Conservation (phyloP, 345 rosid species). For the Nephelium lappaceum region DNA sequence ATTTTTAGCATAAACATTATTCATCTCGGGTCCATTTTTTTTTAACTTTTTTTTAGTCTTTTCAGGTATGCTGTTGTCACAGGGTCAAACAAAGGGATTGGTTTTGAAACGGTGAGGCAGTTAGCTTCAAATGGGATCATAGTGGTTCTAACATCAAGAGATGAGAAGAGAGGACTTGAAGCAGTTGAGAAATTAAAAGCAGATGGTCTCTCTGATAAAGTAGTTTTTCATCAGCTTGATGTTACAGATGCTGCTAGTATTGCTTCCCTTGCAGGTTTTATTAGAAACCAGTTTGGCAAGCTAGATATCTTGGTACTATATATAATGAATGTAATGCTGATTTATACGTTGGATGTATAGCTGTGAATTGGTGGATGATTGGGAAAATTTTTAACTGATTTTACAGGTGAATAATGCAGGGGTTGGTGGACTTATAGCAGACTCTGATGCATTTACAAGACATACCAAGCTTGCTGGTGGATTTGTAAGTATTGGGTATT, state of each 20-base stretch:
- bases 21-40: too few species aligned
- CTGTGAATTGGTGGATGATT: background rate
- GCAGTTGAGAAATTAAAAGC: constrained; percentile 32
- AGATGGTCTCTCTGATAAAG: constrained; percentile 9
- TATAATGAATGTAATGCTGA: background rate
- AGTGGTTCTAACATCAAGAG: constrained; percentile 35
- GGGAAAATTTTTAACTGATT: background rate
- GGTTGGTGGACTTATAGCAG: constrained; percentile 15
- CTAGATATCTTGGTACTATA: constrained; percentile 14
- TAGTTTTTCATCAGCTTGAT: constrained; percentile 48
- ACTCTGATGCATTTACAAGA: background rate
- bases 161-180: constrained; percentile 40
- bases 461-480: background rate
- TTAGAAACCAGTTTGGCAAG: background rate
- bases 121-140: constrained; percentile 30
- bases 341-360: background rate
- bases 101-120: constrained; percentile 30
- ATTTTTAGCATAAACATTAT: too few species aligned
- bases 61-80: constrained; percentile 37
- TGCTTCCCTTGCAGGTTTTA: constrained; percentile 28
- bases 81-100: constrained; percentile 39
- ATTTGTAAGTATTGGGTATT: background rate
- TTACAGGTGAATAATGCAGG: constrained; percentile 36
- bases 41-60: too few species aligned
- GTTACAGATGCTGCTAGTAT: constrained; percentile 33